Conservation (phyloP, 495 filamentous ascomycete genomes). For the Podospora conica region DNA sequence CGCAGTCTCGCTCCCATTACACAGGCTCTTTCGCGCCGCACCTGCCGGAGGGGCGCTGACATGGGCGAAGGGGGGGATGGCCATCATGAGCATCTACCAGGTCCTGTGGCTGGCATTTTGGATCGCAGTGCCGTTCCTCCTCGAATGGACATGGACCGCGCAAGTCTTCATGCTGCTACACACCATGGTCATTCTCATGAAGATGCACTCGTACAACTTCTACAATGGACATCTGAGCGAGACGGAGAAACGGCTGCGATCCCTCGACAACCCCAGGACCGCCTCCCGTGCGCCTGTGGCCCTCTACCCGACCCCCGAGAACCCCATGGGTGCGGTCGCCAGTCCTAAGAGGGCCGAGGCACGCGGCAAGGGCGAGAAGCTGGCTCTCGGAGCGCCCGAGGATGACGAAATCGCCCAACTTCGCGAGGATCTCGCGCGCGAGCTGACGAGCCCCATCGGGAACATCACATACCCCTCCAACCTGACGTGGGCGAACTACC, state of each 20-base stretch:
- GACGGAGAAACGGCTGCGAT: constrained; percentile 68
- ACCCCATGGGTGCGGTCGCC: constrained; percentile 40
- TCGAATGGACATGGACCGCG: constrained; percentile 88
- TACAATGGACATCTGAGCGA: constrained; percentile 94
- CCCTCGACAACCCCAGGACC: constrained; percentile 70
- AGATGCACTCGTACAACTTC: constrained; percentile 97
- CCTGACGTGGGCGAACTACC: constrained; percentile 71
- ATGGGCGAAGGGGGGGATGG: constrained; percentile 71
- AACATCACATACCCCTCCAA: constrained; percentile 88
- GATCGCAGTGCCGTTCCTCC: constrained; percentile 81
- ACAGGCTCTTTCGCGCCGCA: constrained; percentile 53
- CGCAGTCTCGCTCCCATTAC: constrained; percentile 64
- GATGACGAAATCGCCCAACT: constrained; percentile 57
- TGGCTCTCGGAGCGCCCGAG: constrained; percentile 26
- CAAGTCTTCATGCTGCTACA: constrained; percentile 95
- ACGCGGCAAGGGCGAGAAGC: constrained; percentile 36
- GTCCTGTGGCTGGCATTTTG: constrained; percentile 72
- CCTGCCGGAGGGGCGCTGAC: constrained; percentile 50
- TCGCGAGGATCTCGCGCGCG: constrained; percentile 80
- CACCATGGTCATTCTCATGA: constrained; percentile 88
- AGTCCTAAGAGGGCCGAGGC: constrained; percentile 34
- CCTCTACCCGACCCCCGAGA: constrained; percentile 64
- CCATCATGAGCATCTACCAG: constrained; percentile 78
- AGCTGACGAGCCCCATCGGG: constrained; percentile 84
- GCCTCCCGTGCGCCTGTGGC: constrained; percentile 63